phyloP scores from a whole-genome alignment of 805 yeast genomes.

The Dipodascus geniculatus region DNA sequence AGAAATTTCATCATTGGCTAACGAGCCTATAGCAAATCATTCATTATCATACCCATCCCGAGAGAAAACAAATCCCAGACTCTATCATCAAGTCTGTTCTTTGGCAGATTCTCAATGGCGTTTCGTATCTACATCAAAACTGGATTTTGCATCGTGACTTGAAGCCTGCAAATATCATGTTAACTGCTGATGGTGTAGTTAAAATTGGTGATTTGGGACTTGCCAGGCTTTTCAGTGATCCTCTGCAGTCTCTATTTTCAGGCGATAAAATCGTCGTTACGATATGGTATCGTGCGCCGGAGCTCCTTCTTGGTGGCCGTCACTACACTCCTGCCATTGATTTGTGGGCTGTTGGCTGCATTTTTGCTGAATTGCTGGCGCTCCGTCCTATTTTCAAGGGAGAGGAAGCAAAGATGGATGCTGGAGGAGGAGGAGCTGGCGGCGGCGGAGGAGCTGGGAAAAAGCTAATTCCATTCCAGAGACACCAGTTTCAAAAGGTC shows the following conservation, averaged over 20 bases:
- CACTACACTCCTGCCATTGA: slow-evolving; percentile 91
- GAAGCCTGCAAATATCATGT: slow-evolving; percentile 98
- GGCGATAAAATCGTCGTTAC: slow-evolving; percentile 97
- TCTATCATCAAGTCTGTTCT: slow-evolving; percentile 69
- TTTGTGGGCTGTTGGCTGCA: slow-evolving; percentile 94
- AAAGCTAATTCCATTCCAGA: slow-evolving; percentile 87
- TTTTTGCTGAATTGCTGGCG: slow-evolving; percentile 80
- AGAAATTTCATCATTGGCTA: not conserved
- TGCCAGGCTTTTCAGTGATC: slow-evolving; percentile 79
- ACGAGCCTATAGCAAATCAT: slow-evolving; percentile 49
- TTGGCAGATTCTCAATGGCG: slow-evolving; percentile 90
- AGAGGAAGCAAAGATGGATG: slow-evolving; percentile 93
- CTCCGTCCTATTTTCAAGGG: slow-evolving; percentile 92
- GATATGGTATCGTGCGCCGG: slow-evolving; percentile 95
- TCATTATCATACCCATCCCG: slow-evolving; percentile 89
- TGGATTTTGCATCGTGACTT: slow-evolving; percentile 95
- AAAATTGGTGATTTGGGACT: slow-evolving; percentile 93
- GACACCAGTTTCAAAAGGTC: slow-evolving; percentile 81
- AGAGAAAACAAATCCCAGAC: slow-evolving; percentile 65
- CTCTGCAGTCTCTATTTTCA: slow-evolving; percentile 72
- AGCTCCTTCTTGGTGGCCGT: slow-evolving; percentile 75
- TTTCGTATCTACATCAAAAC: slow-evolving; percentile 82
- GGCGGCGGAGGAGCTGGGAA: slow-evolving; percentile 60
- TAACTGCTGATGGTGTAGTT: slow-evolving; percentile 75
- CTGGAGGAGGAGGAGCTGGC: slow-evolving; percentile 92